These are phyloP conservation scores for Ceratobasidium sp. DNA, from an alignment of 1,284 basidiomycete species.

Conservation along the genomic window DNA sequence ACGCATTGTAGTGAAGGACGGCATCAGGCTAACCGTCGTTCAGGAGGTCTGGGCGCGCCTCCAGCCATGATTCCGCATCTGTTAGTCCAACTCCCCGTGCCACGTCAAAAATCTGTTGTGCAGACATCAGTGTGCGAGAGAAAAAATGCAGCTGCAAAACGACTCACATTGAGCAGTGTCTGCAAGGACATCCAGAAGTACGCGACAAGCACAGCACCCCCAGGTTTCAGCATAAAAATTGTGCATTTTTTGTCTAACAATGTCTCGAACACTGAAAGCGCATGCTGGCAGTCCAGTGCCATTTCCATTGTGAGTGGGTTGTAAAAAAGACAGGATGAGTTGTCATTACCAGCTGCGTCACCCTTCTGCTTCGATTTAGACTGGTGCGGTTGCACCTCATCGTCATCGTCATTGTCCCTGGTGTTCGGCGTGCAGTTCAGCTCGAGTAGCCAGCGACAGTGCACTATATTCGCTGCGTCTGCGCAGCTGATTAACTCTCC, in stretches of 20 bases:
- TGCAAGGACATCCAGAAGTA: conserved; percentile 9
- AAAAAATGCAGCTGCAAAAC: neutral
- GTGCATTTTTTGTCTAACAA: neutral
- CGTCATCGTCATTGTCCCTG: neutral
- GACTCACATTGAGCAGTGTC: neutral
- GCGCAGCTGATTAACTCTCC: neutral
- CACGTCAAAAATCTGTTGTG: too few species aligned
- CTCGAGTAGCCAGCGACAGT: neutral
- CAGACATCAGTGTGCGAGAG: too few species aligned
- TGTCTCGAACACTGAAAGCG: neutral
- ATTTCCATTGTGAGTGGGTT: neutral
- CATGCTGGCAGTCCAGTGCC: neutral
- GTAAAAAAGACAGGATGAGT: neutral
- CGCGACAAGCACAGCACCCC: neutral
- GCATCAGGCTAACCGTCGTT: neutral
- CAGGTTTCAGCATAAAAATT: neutral
- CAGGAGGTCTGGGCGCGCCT: neutral
- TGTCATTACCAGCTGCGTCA: neutral
- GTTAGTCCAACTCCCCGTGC: too few species aligned
- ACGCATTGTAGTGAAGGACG: neutral
- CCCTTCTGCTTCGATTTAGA: neutral
- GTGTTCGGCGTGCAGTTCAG: neutral
- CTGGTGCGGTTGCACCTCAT: neutral
- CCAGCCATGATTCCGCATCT: too few species aligned
- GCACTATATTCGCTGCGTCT: neutral